A percentile compares a stretch with the other conserved stretches of the same genome.
Evolutionary conservation across 805 yeast species (phyloP).

Genomic region (Ogataea nonfermentans): DNA sequence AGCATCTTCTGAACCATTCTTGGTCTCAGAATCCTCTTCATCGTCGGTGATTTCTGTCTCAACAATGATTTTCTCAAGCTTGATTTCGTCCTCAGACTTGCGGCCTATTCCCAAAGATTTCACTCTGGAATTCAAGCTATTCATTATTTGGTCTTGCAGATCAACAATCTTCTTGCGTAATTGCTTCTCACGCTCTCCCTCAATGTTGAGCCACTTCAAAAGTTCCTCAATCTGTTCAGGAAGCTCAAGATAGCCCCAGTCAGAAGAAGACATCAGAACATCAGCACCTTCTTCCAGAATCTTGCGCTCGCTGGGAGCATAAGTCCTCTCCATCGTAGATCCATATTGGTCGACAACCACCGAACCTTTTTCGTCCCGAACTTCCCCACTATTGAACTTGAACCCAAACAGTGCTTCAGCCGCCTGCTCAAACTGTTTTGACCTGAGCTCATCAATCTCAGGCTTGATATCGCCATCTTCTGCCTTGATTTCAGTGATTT

Average conservation of each 20-base stretch:
- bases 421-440: slow-evolving; percentile 21
- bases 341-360: slow-evolving; percentile 38
- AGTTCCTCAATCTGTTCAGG: slow-evolving; percentile 56
- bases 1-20: slow-evolving; percentile 11
- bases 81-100: slow-evolving; percentile 42
- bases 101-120: slow-evolving; percentile 48
- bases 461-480: background rate
- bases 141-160: slow-evolving; percentile 50
- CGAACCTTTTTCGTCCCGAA: slow-evolving; percentile 23
- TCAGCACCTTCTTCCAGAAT: slow-evolving; percentile 64
- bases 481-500: background rate
- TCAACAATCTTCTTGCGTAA: slow-evolving; percentile 59
- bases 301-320: slow-evolving; percentile 52
- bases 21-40: slow-evolving; percentile 23
- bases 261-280: slow-evolving; percentile 46
- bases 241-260: slow-evolving; percentile 73
- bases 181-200: slow-evolving; percentile 71
- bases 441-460: background rate
- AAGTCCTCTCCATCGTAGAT: slow-evolving; percentile 29
- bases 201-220: slow-evolving; percentile 65
- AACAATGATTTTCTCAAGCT: slow-evolving; percentile 39
- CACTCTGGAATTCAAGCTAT: slow-evolving; percentile 58
- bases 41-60: slow-evolving; percentile 39
- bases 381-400: slow-evolving; percentile 27
- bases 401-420: slow-evolving; percentile 34